A percentile compares a stretch with the other conserved stretches of the same genome.
Conservation (phyloP, 2,329 filamentous ascomycete genomes). For the Sarocladiaceae sp. region DNA sequence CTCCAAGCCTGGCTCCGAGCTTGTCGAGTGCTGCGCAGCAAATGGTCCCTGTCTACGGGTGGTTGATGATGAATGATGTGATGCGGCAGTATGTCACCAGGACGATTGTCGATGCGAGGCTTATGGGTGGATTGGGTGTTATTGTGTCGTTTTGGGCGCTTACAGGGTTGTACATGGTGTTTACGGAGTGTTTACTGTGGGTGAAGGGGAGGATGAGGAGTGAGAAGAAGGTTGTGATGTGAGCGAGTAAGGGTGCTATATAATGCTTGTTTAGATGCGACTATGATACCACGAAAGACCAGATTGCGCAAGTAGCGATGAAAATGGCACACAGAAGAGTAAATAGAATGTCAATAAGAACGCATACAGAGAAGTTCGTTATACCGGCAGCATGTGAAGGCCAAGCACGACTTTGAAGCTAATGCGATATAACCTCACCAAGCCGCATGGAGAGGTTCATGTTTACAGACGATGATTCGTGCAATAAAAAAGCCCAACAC, state of each 20-base stretch:
- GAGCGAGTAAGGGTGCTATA: neutral
- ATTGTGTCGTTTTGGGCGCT: slow-evolving; percentile 46
- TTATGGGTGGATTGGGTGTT: slow-evolving; percentile 40
- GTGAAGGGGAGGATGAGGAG: slow-evolving; percentile 26
- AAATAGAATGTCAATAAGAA: too few species aligned
- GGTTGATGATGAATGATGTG: slow-evolving; percentile 37
- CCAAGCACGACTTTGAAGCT: too few species aligned
- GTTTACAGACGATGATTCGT: too few species aligned
- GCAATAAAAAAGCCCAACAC: too few species aligned
- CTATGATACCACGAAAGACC: slow-evolving; percentile 6
- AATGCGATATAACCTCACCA: too few species aligned
- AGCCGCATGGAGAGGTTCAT: too few species aligned
- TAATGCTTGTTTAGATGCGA: neutral
- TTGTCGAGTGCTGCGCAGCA: slow-evolving; percentile 18
- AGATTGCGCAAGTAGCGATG: too few species aligned
- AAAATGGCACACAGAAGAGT: too few species aligned
- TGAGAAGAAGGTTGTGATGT: slow-evolving; percentile 19
- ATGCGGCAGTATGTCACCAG: slow-evolving; percentile 30
- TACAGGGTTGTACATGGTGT: slow-evolving; percentile 44
- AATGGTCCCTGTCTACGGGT: slow-evolving; percentile 37
- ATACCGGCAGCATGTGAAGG: too few species aligned
- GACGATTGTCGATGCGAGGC: slow-evolving; percentile 36
- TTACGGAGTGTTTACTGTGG: slow-evolving; percentile 41
- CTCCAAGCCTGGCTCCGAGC: neutral
- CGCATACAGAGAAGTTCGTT: too few species aligned